Base-by-base conservation (phyloP, 495 filamentous ascomycete genomes). In the Penicillium coffeae region DNA sequence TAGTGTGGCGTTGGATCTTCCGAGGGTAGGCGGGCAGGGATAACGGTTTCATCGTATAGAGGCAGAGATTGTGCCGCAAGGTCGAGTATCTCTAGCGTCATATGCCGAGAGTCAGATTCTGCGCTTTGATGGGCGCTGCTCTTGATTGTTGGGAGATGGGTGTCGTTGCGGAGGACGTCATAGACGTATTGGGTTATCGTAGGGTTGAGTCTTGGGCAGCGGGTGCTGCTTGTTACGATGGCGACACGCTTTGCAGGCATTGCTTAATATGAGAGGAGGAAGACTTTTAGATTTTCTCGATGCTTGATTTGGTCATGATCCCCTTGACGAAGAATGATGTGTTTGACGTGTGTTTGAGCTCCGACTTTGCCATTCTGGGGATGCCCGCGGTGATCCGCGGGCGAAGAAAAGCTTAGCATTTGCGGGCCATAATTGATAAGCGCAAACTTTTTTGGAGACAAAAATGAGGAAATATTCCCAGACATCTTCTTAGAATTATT, bases 41-140 rank as follows among this genome's bases (percentile, higher is more conserved):
- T 72, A 18, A 70, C 63, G 16, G 67, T 51, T 52, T 83, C 79
- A 55, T 81, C 68, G 64, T 71, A 83, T n/a, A 82, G 65, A 10
- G 80, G 79, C 1, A 82, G 72, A 18, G 76, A 70, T 66, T 77
- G 79, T 13, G 65, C 54, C 14, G 62, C 58, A 3, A 84, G 58
- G 44, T 83, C 79, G 41, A 84, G 66, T 3, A 68, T 56, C 15
- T 50, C 33, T 25, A 63, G 35, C 1, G 49, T 59, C 15, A 63
- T 47, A 22, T 63, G 60, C 0, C 57, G 47, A 0, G 57, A 49
- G n/a, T 63, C 50, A 32, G 51, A 58, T 37, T 60, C 57, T 14
- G 16, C 22, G 8, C 20, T 30, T 13, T 18, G 21, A 16, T 33
- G 38, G 20, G 32, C 16, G n/a, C 14, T 38, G 35, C 34, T 48